Conservation (phyloP, 2,329 filamentous ascomycete species). For the Didymella arachidicola region DNA sequence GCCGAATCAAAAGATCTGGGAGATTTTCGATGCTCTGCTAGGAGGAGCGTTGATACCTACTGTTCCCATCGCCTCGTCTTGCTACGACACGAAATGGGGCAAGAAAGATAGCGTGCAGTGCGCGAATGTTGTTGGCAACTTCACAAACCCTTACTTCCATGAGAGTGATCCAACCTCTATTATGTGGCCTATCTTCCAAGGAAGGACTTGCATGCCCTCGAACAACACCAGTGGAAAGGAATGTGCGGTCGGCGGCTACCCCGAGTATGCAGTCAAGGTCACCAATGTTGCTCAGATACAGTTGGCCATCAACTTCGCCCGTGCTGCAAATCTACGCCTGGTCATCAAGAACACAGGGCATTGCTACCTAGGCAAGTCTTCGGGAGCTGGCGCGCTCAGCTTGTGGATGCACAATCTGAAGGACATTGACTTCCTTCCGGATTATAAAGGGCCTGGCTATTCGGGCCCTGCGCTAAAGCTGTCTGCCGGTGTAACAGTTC, state of each 20-base stretch:
- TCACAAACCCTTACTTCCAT: constrained; percentile 19
- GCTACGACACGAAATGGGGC: neutral
- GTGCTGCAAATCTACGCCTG: constrained; percentile 18
- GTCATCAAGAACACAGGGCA: constrained; percentile 28
- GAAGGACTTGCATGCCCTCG: constrained; percentile 26
- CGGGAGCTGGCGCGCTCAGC: constrained; percentile 16
- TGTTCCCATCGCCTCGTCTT: neutral
- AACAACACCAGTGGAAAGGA: constrained; percentile 6
- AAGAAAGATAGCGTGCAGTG: neutral
- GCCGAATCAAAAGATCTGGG: neutral
- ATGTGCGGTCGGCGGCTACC: constrained; percentile 17
- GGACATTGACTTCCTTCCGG: constrained; percentile 11
- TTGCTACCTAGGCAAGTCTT: constrained; percentile 22
- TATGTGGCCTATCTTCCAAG: constrained; percentile 30
- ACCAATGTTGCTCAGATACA: constrained; percentile 22
- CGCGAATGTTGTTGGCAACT: constrained; percentile 17
- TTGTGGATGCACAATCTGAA: constrained; percentile 23
- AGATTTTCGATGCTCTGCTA: neutral
- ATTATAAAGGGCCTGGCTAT: constrained; percentile 2
- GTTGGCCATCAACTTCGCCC: constrained; percentile 22
- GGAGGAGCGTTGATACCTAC: neutral
- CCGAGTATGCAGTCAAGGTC: constrained; percentile 21
- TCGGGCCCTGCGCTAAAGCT: neutral
- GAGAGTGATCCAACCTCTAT: constrained; percentile 26
- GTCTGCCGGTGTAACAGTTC: neutral